Evolutionary conservation across 768 basidiomycete genomes (phyloP).

Genomic region (Rhodosporidiobolus odoratus): DNA sequence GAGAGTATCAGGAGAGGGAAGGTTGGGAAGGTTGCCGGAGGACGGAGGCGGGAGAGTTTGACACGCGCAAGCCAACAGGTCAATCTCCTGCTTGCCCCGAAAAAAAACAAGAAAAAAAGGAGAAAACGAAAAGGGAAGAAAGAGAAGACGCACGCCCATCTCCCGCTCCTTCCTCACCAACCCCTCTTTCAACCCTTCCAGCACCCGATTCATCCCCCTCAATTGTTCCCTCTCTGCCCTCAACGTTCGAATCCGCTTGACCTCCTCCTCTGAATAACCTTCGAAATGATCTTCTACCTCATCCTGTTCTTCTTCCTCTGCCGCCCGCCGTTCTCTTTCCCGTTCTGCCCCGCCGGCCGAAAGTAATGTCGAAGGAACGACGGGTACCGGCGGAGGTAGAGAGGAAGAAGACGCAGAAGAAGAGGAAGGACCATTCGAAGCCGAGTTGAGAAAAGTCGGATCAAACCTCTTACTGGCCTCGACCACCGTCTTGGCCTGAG

Average conservation of each 20-base stretch:
- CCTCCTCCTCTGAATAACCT: conserved; percentile 10
- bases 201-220: conserved; percentile 46
- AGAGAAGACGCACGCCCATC: conserved; percentile 44
- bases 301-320: not conserved
- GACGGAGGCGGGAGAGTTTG: too few species aligned
- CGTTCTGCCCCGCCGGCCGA: not conserved
- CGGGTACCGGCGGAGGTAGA: too few species aligned
- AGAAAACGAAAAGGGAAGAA: not conserved
- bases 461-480: not conserved
- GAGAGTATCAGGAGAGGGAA: not conserved
- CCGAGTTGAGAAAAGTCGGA: not conserved
- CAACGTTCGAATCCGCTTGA: conserved; percentile 38
- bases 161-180: conserved; percentile 44
- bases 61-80: not conserved
- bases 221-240: conserved; percentile 45
- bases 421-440: not conserved
- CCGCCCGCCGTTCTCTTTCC: not conserved
- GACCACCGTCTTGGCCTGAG: not conserved
- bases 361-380: too few species aligned
- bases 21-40: too few species aligned
- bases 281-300: not conserved
- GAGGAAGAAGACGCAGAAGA: too few species aligned
- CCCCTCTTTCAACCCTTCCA: conserved; percentile 43
- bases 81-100: not conserved
- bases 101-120: not conserved